Conservation (phyloP, 306 rosid genomes). For the Styphnolobium japonicum region DNA sequence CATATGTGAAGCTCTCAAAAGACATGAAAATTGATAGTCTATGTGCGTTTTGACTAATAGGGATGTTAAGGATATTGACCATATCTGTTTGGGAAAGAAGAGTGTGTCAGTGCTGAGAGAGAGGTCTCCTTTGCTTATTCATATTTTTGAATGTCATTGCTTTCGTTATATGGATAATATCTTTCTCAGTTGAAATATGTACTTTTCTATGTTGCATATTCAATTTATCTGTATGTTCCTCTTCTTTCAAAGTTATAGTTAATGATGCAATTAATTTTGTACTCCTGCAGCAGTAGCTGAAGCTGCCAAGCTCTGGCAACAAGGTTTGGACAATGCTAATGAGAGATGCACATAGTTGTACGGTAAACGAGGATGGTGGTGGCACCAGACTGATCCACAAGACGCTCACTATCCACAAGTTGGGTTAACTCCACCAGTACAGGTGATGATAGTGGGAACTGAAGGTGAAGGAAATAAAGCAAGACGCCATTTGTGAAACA, state of each 20-base stretch:
- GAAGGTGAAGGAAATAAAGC: background rate
- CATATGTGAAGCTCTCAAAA: background rate
- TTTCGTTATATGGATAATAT: background rate
- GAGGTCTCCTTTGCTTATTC: background rate
- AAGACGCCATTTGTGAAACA: background rate
- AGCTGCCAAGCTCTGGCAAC: background rate
- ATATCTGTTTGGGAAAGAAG: background rate
- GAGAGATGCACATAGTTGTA: background rate
- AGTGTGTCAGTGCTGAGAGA: background rate
- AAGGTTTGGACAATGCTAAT: constrained; percentile 5
- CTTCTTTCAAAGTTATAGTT: background rate
- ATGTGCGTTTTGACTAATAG: background rate
- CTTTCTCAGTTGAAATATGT: background rate
- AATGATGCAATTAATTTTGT: constrained; percentile 5
- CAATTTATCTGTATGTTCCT: background rate
- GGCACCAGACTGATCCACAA: too few relatives aligned
- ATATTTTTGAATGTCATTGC: background rate
- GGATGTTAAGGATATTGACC: background rate
- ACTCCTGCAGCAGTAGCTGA: background rate
- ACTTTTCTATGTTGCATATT: background rate
- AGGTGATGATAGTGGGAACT: background rate
- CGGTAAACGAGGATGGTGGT: too few relatives aligned
- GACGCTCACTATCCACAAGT: background rate
- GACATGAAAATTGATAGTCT: background rate
- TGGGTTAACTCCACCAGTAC: background rate